Conservation (phyloP, 2,329 filamentous ascomycete species). For the Penicillium capsulatum region DNA sequence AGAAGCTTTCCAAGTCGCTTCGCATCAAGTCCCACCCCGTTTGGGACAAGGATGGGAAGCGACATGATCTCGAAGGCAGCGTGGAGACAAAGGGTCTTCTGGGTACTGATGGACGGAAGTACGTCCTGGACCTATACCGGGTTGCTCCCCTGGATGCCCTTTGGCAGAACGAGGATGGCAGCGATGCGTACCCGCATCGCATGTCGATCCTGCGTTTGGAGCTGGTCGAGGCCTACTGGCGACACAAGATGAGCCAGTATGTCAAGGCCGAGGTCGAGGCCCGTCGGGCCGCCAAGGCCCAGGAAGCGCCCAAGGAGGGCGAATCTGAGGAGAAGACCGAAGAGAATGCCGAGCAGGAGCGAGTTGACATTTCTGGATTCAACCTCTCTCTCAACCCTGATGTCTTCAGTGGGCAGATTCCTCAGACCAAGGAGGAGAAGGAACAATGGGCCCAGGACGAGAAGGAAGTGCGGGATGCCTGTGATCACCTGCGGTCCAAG, state of each 20-base stretch:
- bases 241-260: slow-evolving; percentile 83
- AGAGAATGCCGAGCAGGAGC: slow-evolving; percentile 52
- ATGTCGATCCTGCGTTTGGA: slow-evolving; percentile 94
- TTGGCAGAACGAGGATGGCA: slow-evolving; percentile 75
- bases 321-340: slow-evolving; percentile 43
- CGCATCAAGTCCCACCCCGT: slow-evolving; percentile 92
- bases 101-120: slow-evolving; percentile 93
- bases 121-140: slow-evolving; percentile 93
- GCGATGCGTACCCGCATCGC: slow-evolving; percentile 75
- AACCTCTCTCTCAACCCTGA: slow-evolving; percentile 88
- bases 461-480: slow-evolving; percentile 78
- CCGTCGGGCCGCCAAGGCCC: slow-evolving; percentile 47
- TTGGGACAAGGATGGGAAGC: slow-evolving; percentile 93
- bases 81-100: slow-evolving; percentile 98
- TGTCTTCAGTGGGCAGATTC: slow-evolving; percentile 85
- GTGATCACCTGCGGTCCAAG: slow-evolving; percentile 68
- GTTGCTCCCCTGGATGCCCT: slow-evolving; percentile 85
- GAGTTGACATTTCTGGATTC: slow-evolving; percentile 83
- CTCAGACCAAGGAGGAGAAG: slow-evolving; percentile 88
- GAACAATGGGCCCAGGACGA: slow-evolving; percentile 77
- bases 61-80: slow-evolving; percentile 87
- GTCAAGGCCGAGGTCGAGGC: slow-evolving; percentile 72
- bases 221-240: slow-evolving; percentile 79
- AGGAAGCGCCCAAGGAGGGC: slow-evolving; percentile 35
- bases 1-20: slow-evolving; percentile 84